Evolutionary conservation across 2,329 filamentous ascomycete genomes (phyloP), one percentile per base, ranked within the genome.

Genomic region (Alternaria sp.): DNA sequence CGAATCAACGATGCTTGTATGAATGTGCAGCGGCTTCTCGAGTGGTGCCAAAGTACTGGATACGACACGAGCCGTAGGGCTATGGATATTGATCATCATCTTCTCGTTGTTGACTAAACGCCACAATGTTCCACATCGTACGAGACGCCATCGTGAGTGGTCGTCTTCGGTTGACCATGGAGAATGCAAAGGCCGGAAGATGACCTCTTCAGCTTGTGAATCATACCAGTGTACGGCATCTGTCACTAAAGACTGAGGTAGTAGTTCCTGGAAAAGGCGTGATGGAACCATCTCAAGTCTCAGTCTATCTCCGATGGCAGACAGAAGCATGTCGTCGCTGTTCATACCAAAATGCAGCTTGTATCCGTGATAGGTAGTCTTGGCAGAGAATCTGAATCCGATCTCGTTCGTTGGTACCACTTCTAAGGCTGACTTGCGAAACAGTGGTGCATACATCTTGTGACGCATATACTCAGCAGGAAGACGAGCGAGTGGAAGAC

Each of bases 401-500:
- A 70, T 64, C 4, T 69, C 60, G 44, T 58, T 62, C 1, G 76
- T 78, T 0, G 82, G 82, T 65, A 81, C 75, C 1, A 85, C 81
- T 8, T 86, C 81, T 3, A 87, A 49, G 0, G 73, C 48, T 0
- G 73, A 69, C 4, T 66, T 54, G 0, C 54, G 80, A 68, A 88
- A 87, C 0, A 88, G 67, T 0, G 67, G 64, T 0, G 12, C 11
- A 62, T 85, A 88, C 0, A 72, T 73, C 0, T 65, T 7, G 52
- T 85, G 77, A 0, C 14, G 7, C 34, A 81, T 76, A 49, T 85
- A 88, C 0, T 79, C 61, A 0, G 11, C 3, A 0, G 86, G 86
- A 0, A 88, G 75, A 2, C 82, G 79, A 4, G 79, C 70, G 0
- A 87, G 64, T 0, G 84, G 85, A 1, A 75, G 42, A 0, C 86